Base-by-base conservation (phyloP, 257 asterid species). In the Salvia rosmarinus region DNA sequence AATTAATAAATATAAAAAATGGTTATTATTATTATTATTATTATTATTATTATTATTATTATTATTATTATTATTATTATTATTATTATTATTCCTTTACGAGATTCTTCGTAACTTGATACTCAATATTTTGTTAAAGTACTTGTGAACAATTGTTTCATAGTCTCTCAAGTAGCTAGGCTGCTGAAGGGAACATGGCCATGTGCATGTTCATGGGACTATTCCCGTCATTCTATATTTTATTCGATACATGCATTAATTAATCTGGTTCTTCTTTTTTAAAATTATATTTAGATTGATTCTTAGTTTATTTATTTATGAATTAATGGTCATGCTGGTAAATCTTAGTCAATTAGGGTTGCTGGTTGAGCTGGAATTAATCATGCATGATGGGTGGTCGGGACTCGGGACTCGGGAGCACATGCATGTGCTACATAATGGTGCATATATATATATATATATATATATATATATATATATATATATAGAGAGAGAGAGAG, bases 161-260 rank as follows among this genome's bases (percentile, higher is more conserved):
- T 70, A 72, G 84, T 75, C 75, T 76, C 78, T 66, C 68, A 60
- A 66, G 68, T 78, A 44, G 81, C 68, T 78, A 49, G 79, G 76
- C 79, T 77, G 42, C 69, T 40, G 50, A 21, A 67, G 92, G 96
- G 92, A 81, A 85, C 92, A 88, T 72, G 54, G 50, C 81, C 95
- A 88, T 86, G 95, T 88, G 95, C 76, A 75, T 74, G 84, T 81
- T 80, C 69, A 78, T 81, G 87, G 85, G 68, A 64, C 43, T 82
- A 69, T 75, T 73, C 74, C 81, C 78, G 67, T 73, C 54, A 72
- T 60, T 69, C 19, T 54, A 35, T 65, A 68, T 75, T 64, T 49
- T 56, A 66, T 75, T 47, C 56, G 14, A 12, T 44, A 9, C 28
- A 10, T 50, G 28, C 62, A 39, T 67, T 71, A 34, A 65, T 64